Percentiles rank a stretch among this genome's conserved stretches.
Conservation (phyloP, 805 yeast genomes). For the Candida sithepensis region DNA sequence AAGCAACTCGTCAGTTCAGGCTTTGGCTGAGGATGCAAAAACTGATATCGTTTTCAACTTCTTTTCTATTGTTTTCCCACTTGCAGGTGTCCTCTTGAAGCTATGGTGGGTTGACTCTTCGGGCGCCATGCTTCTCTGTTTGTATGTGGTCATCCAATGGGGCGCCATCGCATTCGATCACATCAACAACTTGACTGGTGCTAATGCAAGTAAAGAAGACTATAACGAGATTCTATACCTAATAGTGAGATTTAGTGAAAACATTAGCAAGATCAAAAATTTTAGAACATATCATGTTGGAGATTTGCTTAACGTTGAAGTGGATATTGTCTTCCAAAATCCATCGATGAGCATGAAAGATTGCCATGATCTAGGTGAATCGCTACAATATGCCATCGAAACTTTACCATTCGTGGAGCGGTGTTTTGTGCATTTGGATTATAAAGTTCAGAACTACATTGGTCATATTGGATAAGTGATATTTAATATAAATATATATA, state of each 20-base stretch:
- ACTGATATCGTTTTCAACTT: conserved; percentile 74
- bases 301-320: conserved; percentile 71
- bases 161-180: conserved; percentile 62
- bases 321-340: conserved; percentile 59
- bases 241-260: conserved; percentile 65
- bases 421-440: conserved; percentile 79
- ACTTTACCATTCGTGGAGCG: conserved; percentile 74
- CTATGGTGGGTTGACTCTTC: conserved; percentile 73
- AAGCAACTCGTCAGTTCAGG: conserved; percentile 66
- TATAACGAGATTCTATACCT: conserved; percentile 65
- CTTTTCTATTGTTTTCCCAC: conserved; percentile 69
- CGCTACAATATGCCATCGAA: conserved; percentile 76
- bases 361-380: conserved; percentile 77
- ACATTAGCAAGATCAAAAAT: conserved; percentile 59
- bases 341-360: conserved; percentile 53
- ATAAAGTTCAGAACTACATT: conserved; percentile 36
- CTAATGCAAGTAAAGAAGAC: conserved; percentile 59
- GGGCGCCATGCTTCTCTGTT: conserved; percentile 64
- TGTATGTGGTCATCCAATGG: conserved; percentile 66
- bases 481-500: too few species aligned
- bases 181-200: conserved; percentile 71
- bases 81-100: conserved; percentile 47
- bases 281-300: conserved; percentile 77
- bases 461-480: conserved; percentile 30
- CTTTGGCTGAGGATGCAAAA: conserved; percentile 77